A percentile compares a stretch with the other conserved stretches of the same genome.
Evolutionary conservation across 2,329 filamentous ascomycete species (phyloP).

Genomic region (Eurotiales sp.): DNA sequence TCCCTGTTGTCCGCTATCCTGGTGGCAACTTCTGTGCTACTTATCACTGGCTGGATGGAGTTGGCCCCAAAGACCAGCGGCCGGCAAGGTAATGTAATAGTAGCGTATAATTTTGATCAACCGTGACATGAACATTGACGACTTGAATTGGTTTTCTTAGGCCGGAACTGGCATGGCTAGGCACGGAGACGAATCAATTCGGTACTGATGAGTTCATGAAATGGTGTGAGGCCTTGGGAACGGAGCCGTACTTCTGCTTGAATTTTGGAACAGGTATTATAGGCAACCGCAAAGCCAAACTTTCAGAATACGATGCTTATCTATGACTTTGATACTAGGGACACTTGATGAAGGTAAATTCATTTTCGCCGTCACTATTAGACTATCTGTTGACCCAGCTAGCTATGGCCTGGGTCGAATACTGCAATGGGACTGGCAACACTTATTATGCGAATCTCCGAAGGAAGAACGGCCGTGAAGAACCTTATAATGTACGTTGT

Average conservation of each 20-base stretch:
- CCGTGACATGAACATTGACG: not conserved
- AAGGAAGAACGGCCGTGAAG: slow-evolving; percentile 67
- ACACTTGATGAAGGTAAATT: slow-evolving; percentile 50
- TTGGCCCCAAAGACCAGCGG: slow-evolving; percentile 68
- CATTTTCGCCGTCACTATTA: not conserved
- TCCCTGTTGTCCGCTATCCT: slow-evolving; percentile 75
- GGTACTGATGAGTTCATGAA: slow-evolving; percentile 84
- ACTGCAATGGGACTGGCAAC: slow-evolving; percentile 74
- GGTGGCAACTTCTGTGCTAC: slow-evolving; percentile 82
- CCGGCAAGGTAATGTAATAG: slow-evolving; percentile 47
- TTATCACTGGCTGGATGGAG: slow-evolving; percentile 79
- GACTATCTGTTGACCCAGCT: not conserved
- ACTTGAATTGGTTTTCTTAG: slow-evolving; percentile 29
- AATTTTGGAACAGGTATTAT: slow-evolving; percentile 72
- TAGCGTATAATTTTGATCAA: not conserved
- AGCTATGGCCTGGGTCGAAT: slow-evolving; percentile 76
- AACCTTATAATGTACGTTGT: slow-evolving; percentile 65
- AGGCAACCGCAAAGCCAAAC: not conserved
- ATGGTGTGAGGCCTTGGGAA: slow-evolving; percentile 69
- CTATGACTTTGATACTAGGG: slow-evolving; percentile 12
- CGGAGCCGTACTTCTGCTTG: slow-evolving; percentile 74
- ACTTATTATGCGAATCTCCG: slow-evolving; percentile 80
- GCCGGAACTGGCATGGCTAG: slow-evolving; percentile 76
- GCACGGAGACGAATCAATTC: slow-evolving; percentile 72
- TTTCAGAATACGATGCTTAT: not conserved